Conservation (phyloP, 257 asterid genomes). For the Coffea eugenioides region DNA sequence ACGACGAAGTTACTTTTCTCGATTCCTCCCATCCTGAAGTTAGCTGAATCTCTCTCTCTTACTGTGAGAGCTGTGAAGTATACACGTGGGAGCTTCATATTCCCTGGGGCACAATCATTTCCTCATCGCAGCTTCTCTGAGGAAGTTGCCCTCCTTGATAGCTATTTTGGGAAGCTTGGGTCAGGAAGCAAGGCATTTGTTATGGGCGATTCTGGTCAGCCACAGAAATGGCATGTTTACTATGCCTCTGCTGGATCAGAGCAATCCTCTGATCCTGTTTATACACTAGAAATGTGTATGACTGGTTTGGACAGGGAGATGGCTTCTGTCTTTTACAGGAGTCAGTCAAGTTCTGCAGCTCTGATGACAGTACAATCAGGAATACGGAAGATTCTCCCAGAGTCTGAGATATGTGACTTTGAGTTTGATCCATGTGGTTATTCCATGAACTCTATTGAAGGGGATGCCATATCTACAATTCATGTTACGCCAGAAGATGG, state of each 20-base stretch:
- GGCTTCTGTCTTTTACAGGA: slow-evolving; percentile 69
- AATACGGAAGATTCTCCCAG: slow-evolving; percentile 67
- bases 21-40: slow-evolving; percentile 68
- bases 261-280: slow-evolving; percentile 40
- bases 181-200: slow-evolving; percentile 59
- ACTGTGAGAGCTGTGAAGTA: slow-evolving; percentile 55
- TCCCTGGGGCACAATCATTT: slow-evolving; percentile 75
- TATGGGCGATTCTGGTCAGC: slow-evolving; percentile 46
- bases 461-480: slow-evolving; percentile 61
- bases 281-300: slow-evolving; percentile 86
- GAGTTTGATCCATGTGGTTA: slow-evolving; percentile 90
- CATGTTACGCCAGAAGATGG: slow-evolving; percentile 90
- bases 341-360: slow-evolving; percentile 46
- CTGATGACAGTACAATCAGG: slow-evolving; percentile 62
- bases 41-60: slow-evolving; percentile 51
- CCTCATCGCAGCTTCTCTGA: slow-evolving; percentile 80
- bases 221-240: slow-evolving; percentile 76
- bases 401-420: slow-evolving; percentile 62
- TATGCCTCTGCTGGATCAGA: slow-evolving; percentile 49
- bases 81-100: slow-evolving; percentile 79
- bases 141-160: slow-evolving; percentile 69
- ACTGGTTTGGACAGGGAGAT: slow-evolving; percentile 67
- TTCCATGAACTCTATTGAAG: slow-evolving; percentile 86
- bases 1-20: slow-evolving; percentile 70
- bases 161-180: slow-evolving; percentile 62